Percentiles rank a stretch among this genome's conserved stretches.
Conservation (phyloP, 2,329 filamentous ascomycete genomes). For the Ascochyta viciae-villosae region DNA sequence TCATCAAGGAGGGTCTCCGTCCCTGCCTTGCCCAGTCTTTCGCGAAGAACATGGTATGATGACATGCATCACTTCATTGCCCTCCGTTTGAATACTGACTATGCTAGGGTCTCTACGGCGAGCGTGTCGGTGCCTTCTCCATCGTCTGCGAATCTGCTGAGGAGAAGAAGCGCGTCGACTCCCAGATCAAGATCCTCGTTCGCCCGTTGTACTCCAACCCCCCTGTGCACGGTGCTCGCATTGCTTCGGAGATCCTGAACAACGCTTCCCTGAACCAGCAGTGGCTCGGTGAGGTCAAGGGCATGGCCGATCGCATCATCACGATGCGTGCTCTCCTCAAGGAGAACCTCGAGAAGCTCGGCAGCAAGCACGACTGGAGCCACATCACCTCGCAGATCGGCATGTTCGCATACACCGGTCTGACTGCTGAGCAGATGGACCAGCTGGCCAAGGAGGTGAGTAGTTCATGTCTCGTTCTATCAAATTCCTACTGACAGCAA, state of each 20-base stretch:
- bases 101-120: conserved; percentile 87
- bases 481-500: conserved; percentile 19
- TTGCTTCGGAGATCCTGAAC: conserved; percentile 91
- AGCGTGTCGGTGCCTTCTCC: conserved; percentile 97
- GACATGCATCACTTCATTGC: neutral
- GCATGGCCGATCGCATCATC: conserved; percentile 99
- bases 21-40: conserved; percentile 91
- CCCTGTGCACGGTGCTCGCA: conserved; percentile 92
- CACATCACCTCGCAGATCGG: conserved; percentile 97
- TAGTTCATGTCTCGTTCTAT: neutral
- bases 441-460: conserved; percentile 81
- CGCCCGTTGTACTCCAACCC: conserved; percentile 98
- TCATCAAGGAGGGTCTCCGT: conserved; percentile 89
- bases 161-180: conserved; percentile 95
- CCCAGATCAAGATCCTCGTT: conserved; percentile 97
- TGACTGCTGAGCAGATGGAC: conserved; percentile 91
- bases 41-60: conserved; percentile 94
- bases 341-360: conserved; percentile 92
- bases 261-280: conserved; percentile 84
- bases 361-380: conserved; percentile 96
- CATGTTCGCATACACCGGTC: conserved; percentile 98
- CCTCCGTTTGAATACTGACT: neutral
- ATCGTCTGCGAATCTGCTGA: conserved; percentile 83
- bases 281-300: conserved; percentile 97
- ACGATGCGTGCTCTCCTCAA: conserved; percentile 95